These are phyloP conservation scores for Coemansia sp. DNA, from an alignment of 192 early-diverging fungal species.

Conservation along the genomic window DNA sequence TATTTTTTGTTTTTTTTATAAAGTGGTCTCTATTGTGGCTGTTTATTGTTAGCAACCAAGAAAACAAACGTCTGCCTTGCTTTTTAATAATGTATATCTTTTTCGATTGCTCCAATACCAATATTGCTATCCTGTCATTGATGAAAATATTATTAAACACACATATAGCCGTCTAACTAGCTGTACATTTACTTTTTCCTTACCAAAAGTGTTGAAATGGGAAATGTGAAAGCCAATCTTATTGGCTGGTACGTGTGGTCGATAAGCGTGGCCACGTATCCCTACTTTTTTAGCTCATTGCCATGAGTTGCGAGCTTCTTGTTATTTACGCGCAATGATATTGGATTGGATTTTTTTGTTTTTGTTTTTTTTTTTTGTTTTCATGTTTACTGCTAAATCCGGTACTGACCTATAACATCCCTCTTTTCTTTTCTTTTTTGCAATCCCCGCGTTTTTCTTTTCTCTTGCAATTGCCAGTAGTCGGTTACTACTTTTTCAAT, in stretches of 20 bases:
- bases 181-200: no score
- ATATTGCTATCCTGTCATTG: background rate
- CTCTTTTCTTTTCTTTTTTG: background rate
- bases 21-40: slow-evolving; percentile 2
- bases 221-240: background rate
- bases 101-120: background rate
- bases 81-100: background rate
- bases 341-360: background rate
- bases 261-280: background rate
- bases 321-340: background rate
- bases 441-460: background rate
- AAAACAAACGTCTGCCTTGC: background rate
- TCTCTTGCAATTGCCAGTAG: background rate
- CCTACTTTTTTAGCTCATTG: background rate
- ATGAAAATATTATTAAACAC: background rate
- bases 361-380: background rate
- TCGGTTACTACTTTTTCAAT: no score
- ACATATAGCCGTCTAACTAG: no score
- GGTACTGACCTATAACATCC: background rate
- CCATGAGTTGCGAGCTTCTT: background rate
- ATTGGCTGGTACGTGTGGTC: background rate
- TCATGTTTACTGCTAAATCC: slow-evolving; percentile 2
- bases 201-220: no score
- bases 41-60: background rate
- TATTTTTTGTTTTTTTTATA: background rate